phyloP scores from a whole-genome alignment of 2,329 filamentous ascomycete species.

The Fusarium camptoceras region DNA sequence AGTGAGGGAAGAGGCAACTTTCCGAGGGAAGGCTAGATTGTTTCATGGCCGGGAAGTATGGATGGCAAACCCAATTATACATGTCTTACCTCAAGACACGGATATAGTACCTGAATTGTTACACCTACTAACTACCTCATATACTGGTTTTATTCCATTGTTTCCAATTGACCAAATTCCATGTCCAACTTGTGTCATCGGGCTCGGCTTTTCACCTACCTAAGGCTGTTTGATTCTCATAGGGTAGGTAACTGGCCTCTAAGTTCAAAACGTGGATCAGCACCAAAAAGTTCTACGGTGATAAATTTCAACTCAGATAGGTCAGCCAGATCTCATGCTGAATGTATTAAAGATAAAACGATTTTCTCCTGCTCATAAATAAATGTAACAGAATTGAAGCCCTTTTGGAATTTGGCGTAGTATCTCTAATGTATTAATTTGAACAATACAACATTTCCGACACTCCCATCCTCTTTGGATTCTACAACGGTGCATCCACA shows the following conservation, averaged over 20 bases:
- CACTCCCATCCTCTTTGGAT: background rate
- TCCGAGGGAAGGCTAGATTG: background rate
- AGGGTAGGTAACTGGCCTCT: background rate
- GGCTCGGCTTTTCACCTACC: background rate
- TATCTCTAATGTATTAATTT: background rate
- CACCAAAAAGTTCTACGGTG: background rate
- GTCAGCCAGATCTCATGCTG: background rate
- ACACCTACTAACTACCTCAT: background rate
- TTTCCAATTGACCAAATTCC: background rate
- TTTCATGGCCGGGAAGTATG: background rate
- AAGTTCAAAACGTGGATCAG: background rate
- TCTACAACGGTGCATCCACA: background rate
- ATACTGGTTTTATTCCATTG: background rate
- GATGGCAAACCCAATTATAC: background rate
- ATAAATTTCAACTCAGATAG: background rate
- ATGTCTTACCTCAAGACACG: background rate
- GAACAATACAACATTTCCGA: background rate
- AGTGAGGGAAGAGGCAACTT: constrained; percentile 7
- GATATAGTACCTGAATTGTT: background rate
- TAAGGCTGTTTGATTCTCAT: no score
- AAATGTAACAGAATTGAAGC: background rate
- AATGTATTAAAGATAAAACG: background rate
- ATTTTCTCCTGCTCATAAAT: background rate
- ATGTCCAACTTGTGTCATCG: background rate
- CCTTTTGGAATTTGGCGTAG: background rate